phyloP scores from a whole-genome alignment of 2,329 filamentous ascomycete species.

The Arthrobotrys pseudoclavata region DNA sequence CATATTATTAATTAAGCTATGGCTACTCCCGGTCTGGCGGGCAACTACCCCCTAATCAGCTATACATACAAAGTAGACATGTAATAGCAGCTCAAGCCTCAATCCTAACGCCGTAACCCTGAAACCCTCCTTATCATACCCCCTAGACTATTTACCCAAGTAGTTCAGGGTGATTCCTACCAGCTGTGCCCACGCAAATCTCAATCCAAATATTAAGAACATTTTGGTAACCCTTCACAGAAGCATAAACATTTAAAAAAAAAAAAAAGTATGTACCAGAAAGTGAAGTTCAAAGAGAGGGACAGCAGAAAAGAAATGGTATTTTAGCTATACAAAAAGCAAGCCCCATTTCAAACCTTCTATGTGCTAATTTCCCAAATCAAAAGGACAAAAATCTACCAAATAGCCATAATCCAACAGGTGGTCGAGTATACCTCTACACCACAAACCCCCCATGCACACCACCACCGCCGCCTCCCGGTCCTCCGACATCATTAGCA shows the following conservation, averaged over 20 bases:
- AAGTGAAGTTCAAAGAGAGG: not conserved
- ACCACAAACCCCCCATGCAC: constrained; percentile 51
- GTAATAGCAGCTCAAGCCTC: too few species aligned
- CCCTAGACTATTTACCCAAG: too few species aligned
- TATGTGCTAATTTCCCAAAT: constrained; percentile 12
- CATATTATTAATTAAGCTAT: too few species aligned
- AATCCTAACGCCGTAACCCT: too few species aligned
- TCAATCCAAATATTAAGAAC: not conserved
- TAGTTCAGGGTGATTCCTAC: too few species aligned
- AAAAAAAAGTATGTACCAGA: constrained; percentile 17
- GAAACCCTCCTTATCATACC: too few species aligned
- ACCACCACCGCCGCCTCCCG: constrained; percentile 38
- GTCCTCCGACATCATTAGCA: constrained; percentile 61
- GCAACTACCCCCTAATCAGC: too few species aligned
- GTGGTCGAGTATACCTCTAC: not conserved
- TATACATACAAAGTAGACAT: too few species aligned
- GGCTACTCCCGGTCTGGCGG: too few species aligned
- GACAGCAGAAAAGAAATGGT: not conserved
- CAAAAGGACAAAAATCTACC: not conserved
- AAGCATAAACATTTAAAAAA: not conserved
- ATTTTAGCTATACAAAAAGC: not conserved
- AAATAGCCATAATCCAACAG: not conserved
- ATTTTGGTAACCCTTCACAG: not conserved
- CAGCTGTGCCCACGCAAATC: not conserved
- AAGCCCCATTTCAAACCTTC: not conserved